These are phyloP conservation scores for Entomortierella chlamydospora DNA, from an alignment of 192 early-diverging fungal genomes.

Conservation along the genomic window DNA sequence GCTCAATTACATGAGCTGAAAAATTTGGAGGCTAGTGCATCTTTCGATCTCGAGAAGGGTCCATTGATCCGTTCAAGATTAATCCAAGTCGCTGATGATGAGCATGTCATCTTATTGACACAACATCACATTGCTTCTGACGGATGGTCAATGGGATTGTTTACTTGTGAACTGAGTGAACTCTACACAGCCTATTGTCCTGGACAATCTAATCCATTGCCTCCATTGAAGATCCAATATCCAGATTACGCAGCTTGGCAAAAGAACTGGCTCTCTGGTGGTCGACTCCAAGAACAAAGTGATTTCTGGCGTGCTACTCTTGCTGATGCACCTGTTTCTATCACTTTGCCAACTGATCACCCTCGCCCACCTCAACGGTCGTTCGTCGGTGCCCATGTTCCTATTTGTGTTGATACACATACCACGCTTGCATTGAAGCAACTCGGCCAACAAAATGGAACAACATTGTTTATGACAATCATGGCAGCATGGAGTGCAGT, in stretches of 20 bases:
- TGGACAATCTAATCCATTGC: background rate
- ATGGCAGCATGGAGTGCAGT: no score
- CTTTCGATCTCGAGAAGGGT: slow-evolving; percentile 5
- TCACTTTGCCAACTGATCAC: background rate
- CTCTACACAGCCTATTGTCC: background rate
- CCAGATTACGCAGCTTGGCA: slow-evolving; percentile 13
- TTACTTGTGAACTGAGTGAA: background rate
- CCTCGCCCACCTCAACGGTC: slow-evolving; percentile 6
- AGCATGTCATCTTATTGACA: background rate
- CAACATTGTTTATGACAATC: background rate
- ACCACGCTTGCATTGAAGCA: no score
- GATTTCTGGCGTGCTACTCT: background rate
- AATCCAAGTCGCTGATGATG: background rate
- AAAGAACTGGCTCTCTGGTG: background rate
- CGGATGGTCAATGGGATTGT: slow-evolving; percentile 1
- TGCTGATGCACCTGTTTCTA: background rate
- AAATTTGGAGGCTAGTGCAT: no score
- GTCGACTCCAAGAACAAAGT: background rate
- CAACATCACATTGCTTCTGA: background rate
- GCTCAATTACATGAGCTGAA: background rate
- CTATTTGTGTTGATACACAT: no score
- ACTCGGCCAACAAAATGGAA: no score
- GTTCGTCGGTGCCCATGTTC: no score
- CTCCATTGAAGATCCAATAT: background rate
- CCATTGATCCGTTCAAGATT: slow-evolving; percentile 1